Base-by-base conservation (phyloP, 2,329 filamentous ascomycete species). In the Alternaria alternata region DNA sequence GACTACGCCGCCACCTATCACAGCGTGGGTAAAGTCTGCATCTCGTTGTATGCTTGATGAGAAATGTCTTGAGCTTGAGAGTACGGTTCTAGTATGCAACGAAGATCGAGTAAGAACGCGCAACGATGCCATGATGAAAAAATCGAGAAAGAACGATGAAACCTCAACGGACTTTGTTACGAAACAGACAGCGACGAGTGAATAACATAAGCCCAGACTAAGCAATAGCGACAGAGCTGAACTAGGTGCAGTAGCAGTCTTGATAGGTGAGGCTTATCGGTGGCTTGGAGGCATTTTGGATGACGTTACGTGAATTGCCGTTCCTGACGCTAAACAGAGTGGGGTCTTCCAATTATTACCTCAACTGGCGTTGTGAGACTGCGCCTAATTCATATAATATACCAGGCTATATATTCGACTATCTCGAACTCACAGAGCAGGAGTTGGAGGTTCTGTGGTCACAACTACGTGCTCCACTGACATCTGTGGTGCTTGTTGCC, bases 1-100 rank as follows among this genome's bases (percentile, higher is more conserved):
- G 36, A 97, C 89, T 0, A 92, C 89, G 2, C 90, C 90, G 30
- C 83, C 90, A 12, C 90, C 90, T 60, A 92, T 86, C 6, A 91
- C 85, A 34, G 86, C 87, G 78, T 89, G 87, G 8, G 87, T 89
- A 73, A 89, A 89, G 75, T 89, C 87, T 16, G 85, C 84, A 57
- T 79, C 54, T 49, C 64, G 66, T n/a, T 64, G 53, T 54, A 68
- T 62, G 24, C 57, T 75, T n/a, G 70, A 71, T 3, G 73, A 73
- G 42, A 78, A 76, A 6, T 56, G 16, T 43, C 63, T 58, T 14
- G 43, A 5, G 9, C 12, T 39, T 22, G 41, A n/a, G 12, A 18
- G n/a, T 9, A 36, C 47, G n/a, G 46, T 42, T 16, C 53, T 57
- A 11, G 42, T 42, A 9, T 28, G 52, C 4, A 26, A 34, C 4